Conservation (phyloP, 495 filamentous ascomycete genomes). For the Pseudotulostoma volvatum region DNA sequence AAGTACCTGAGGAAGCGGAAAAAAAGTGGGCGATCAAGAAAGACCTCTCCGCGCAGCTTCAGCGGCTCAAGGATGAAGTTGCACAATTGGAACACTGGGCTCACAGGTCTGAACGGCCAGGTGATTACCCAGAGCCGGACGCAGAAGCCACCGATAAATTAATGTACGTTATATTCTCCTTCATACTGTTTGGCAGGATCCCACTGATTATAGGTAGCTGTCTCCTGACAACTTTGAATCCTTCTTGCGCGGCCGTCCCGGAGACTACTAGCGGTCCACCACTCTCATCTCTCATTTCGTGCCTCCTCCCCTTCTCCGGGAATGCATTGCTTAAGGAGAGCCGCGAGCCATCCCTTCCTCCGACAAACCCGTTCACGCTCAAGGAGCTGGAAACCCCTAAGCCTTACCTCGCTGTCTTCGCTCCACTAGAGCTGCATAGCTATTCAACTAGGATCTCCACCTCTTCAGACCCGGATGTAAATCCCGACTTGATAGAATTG, state of each 20-base stretch:
- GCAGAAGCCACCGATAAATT: constrained; percentile 14
- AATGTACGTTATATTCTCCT: constrained; percentile 12
- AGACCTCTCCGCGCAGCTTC: constrained; percentile 17
- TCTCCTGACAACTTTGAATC: background rate
- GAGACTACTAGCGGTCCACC: constrained; percentile 4
- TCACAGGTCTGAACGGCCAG: constrained; percentile 5
- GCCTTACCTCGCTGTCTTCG: constrained; percentile 23
- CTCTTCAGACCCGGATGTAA: constrained; percentile 3
- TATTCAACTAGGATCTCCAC: constrained; percentile 12
- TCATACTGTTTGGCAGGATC: background rate
- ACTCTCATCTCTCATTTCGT: constrained; percentile 25
- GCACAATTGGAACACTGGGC: constrained; percentile 23
- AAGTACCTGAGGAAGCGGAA: constrained; percentile 13
- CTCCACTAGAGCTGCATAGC: constrained; percentile 20
- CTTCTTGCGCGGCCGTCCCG: background rate
- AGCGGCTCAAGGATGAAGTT: constrained; percentile 21
- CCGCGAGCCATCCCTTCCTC: constrained; percentile 12
- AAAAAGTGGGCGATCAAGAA: constrained; percentile 19
- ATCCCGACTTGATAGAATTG: constrained; percentile 13
- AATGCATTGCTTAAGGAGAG: constrained; percentile 12
- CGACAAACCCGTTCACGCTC: constrained; percentile 23
- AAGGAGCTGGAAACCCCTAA: constrained; percentile 14
- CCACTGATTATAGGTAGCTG: too few relatives aligned
- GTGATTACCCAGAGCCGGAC: constrained; percentile 10
- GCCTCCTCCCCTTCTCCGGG: constrained; percentile 25